Conservation (phyloP, 306 rosid genomes). For the Geum urbanum region DNA sequence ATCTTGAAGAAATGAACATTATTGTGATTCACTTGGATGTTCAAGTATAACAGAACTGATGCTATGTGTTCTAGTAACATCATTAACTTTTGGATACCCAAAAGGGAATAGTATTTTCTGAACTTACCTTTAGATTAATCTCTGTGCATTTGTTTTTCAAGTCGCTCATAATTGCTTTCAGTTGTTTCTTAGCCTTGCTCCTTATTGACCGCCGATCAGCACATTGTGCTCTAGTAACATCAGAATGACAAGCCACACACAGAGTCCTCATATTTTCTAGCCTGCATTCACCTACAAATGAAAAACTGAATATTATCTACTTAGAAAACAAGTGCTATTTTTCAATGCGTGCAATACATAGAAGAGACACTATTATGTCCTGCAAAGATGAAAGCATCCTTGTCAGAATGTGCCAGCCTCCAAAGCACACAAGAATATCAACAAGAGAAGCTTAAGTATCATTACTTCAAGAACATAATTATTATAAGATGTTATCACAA, state of each 20-base stretch:
- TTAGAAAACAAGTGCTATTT: slow-evolving; percentile 11
- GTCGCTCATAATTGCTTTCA: slow-evolving; percentile 47
- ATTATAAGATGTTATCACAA: background rate
- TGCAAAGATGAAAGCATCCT: background rate
- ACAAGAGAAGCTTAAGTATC: background rate
- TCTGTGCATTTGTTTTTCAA: slow-evolving; percentile 32
- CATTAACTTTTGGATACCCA: slow-evolving; percentile 6
- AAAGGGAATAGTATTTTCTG: slow-evolving; percentile 8
- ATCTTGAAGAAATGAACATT: background rate
- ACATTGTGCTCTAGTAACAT: slow-evolving; percentile 73
- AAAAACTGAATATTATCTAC: slow-evolving; percentile 1
- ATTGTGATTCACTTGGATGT: background rate
- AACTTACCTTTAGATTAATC: slow-evolving; percentile 39
- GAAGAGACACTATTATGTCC: background rate
- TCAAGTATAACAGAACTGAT: background rate
- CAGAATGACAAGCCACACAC: slow-evolving; percentile 85
- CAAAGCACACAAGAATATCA: background rate
- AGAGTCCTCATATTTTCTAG: slow-evolving; percentile 94
- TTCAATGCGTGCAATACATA: background rate
- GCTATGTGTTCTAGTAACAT: no score
- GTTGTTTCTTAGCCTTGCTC: slow-evolving; percentile 74
- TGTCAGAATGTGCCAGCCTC: background rate
- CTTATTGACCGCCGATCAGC: slow-evolving; percentile 63
- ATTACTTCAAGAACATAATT: background rate
- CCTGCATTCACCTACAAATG: slow-evolving; percentile 66